Conservation (phyloP, 352 stramenopile genomes). For the Phytophthora tentaculata region DNA sequence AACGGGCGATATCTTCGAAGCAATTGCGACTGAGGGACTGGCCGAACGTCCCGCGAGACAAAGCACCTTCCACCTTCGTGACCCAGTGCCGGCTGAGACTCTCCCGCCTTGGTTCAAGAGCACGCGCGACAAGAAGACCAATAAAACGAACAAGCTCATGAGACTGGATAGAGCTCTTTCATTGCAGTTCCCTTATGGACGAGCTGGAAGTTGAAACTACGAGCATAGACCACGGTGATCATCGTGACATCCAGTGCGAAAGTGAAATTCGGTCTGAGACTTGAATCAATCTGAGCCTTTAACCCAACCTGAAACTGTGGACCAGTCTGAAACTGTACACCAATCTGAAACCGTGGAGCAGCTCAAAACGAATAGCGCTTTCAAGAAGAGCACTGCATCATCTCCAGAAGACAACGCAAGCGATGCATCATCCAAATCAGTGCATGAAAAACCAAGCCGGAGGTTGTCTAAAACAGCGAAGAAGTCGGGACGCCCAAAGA, state of each 20-base stretch:
- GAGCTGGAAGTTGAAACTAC: neutral
- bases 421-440: neutral
- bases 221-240: neutral
- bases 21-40: too few relatives aligned
- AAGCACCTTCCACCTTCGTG: too few relatives aligned
- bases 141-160: too few relatives aligned
- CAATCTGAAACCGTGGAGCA: neutral
- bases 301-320: neutral
- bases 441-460: neutral
- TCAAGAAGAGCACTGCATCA: neutral
- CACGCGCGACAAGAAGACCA: too few relatives aligned
- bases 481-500: neutral
- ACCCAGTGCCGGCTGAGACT: too few relatives aligned
- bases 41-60: too few relatives aligned
- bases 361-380: neutral
- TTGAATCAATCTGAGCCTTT: too few relatives aligned
- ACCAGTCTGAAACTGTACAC: neutral
- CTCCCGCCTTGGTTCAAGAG: too few relatives aligned
- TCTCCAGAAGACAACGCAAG: neutral
- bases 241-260: too few relatives aligned
- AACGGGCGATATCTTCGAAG: too few relatives aligned
- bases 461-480: slow-evolving; percentile 2
- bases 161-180: too few relatives aligned
- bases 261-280: too few relatives aligned
- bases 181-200: neutral